These are phyloP conservation scores for Phytophthora crassamura DNA, from an alignment of 352 stramenopile species.

Conservation along the genomic window DNA sequence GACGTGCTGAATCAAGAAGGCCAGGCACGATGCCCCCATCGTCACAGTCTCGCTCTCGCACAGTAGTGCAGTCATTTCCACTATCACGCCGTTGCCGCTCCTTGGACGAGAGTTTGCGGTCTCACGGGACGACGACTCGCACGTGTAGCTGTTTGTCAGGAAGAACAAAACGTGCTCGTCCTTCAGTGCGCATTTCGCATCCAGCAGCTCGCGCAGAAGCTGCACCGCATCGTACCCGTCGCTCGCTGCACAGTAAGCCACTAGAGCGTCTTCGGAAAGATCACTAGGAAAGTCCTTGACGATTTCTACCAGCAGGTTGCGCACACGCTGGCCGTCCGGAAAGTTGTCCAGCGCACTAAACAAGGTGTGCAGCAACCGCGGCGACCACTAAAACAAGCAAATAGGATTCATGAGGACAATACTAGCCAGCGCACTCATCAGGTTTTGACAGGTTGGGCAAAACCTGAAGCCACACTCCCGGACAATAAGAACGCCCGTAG, in stretches of 20 bases:
- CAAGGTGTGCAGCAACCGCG: conserved; percentile 60
- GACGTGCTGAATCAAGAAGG: conserved; percentile 59
- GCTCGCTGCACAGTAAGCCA: conserved; percentile 61
- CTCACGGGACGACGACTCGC: conserved; percentile 16
- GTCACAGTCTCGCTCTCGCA: conserved; percentile 32
- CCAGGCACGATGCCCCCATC: conserved; percentile 47
- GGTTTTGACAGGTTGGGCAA: no score
- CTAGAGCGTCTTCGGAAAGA: conserved; percentile 54
- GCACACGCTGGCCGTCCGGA: conserved; percentile 44
- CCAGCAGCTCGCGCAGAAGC: conserved; percentile 48
- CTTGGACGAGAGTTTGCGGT: conserved; percentile 31
- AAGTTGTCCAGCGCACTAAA: conserved; percentile 50
- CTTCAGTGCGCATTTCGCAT: conserved; percentile 39
- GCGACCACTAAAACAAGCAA: conserved; percentile 36
- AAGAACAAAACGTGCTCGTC: conserved; percentile 74
- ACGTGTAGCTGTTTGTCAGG: conserved; percentile 55
- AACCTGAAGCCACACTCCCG: no score
- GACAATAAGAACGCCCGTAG: no score
- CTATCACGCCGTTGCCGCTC: conserved; percentile 32
- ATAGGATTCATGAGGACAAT: conserved; percentile 8
- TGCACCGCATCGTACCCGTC: conserved; percentile 38
- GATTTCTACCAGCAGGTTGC: conserved; percentile 55
- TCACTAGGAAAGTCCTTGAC: conserved; percentile 44
- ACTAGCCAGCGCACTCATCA: no score
- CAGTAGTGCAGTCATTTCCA: conserved; percentile 39